phyloP scores from a whole-genome alignment of 108 stramenopile genomes.

The Cyclostephanos tholiformis region DNA sequence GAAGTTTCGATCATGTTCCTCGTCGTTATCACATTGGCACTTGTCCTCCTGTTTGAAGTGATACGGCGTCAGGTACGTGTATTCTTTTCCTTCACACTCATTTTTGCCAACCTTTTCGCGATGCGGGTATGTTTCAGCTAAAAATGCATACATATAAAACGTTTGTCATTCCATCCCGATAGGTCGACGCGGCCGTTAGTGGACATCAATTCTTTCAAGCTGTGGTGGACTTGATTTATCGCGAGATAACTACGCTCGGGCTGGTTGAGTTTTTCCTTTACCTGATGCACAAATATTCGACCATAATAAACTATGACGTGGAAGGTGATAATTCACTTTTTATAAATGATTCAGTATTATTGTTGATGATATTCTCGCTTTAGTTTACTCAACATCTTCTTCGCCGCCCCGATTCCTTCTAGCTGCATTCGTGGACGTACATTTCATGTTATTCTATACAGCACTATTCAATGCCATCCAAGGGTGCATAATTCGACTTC shows the following conservation, averaged over 20 bases:
- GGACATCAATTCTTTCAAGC: constrained; percentile 70
- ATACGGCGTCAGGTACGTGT: constrained; percentile 54
- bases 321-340: constrained; percentile 30
- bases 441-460: constrained; percentile 87
- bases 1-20: constrained; percentile 67
- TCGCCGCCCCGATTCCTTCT: background rate
- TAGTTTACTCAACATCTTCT: background rate
- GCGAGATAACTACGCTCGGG: constrained; percentile 42
- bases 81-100: background rate
- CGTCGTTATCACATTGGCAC: constrained; percentile 63
- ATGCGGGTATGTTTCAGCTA: background rate
- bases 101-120: background rate
- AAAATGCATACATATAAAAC: too few relatives aligned
- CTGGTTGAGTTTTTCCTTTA: constrained; percentile 65
- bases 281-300: constrained; percentile 62
- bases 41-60: constrained; percentile 74
- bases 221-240: constrained; percentile 76
- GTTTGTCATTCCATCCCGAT: background rate
- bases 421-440: constrained; percentile 83
- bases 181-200: constrained; percentile 57
- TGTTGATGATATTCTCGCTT: background rate
- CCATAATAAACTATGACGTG: constrained; percentile 51
- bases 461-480: constrained; percentile 88
- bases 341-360: background rate
- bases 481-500: constrained; percentile 57